phyloP scores from a whole-genome alignment of 805 yeast species.

The Pichia californica region DNA sequence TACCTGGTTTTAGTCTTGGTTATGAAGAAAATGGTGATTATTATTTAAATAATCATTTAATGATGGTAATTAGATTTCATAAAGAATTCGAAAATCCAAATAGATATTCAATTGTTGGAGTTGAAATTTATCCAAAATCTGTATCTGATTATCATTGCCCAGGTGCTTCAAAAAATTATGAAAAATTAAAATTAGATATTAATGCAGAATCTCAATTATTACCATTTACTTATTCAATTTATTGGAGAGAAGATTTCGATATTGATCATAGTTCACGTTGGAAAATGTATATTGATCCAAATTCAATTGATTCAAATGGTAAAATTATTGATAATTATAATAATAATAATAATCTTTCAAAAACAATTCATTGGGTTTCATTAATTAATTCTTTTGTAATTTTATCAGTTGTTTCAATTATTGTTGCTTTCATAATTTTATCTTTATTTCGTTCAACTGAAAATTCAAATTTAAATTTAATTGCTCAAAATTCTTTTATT shows the following conservation, averaged over 20 bases:
- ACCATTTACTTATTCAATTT: slow-evolving; percentile 80
- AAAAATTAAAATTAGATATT: slow-evolving; percentile 48
- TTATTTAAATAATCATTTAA: slow-evolving; percentile 71
- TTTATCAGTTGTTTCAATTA: slow-evolving; percentile 50
- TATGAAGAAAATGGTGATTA: slow-evolving; percentile 53
- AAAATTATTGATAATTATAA: not conserved
- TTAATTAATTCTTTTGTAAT: slow-evolving; percentile 65
- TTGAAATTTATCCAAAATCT: slow-evolving; percentile 84
- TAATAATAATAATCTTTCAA: slow-evolving; percentile 33
- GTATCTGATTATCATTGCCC: slow-evolving; percentile 67
- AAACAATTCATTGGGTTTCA: slow-evolving; percentile 72
- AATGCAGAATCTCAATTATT: slow-evolving; percentile 38
- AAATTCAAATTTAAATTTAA: slow-evolving; percentile 2
- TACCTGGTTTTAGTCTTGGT: slow-evolving; percentile 85
- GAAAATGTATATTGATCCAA: slow-evolving; percentile 46
- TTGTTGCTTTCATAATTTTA: slow-evolving; percentile 59
- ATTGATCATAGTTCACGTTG: slow-evolving; percentile 65
- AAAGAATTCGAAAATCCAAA: slow-evolving; percentile 35
- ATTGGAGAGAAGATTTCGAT: slow-evolving; percentile 77
- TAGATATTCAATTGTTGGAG: slow-evolving; percentile 67
- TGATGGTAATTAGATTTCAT: slow-evolving; percentile 73
- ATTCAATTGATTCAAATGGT: slow-evolving; percentile 24
- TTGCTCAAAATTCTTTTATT: slow-evolving; percentile 29
- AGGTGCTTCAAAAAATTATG: slow-evolving; percentile 56
- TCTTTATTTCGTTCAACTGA: slow-evolving; percentile 49